Evolutionary conservation across 331 rosid species (phyloP).

Genomic region (Acacia concinna): DNA sequence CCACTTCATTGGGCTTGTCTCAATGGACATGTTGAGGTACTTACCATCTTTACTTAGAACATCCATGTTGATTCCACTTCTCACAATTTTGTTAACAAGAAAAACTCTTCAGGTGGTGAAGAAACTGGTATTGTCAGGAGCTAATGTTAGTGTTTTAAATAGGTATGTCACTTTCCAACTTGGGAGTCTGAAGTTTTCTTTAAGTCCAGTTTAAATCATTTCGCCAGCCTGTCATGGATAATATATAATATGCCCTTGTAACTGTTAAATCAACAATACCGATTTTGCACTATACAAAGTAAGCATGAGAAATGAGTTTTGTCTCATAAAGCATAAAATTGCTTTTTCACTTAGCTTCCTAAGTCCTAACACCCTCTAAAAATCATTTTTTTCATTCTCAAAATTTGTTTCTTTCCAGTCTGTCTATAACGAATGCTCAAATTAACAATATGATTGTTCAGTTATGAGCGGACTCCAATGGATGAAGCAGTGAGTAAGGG

Average conservation of each 20-base stretch:
- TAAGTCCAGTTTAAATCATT: slow-evolving; percentile 11
- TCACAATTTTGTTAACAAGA: slow-evolving; percentile 11
- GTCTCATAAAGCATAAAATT: no score
- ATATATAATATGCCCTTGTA: not conserved
- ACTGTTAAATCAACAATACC: not conserved
- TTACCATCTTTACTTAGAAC: not conserved
- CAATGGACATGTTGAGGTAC: slow-evolving; percentile 88
- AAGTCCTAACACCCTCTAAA: no score
- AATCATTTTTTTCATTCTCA: not conserved
- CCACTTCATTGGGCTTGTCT: slow-evolving; percentile 98
- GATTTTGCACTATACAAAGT: no score
- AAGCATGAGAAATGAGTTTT: no score
- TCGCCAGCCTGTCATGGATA: not conserved
- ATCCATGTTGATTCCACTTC: not conserved
- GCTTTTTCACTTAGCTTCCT: no score
- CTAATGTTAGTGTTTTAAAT: slow-evolving; percentile 64
- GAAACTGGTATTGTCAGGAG: slow-evolving; percentile 84
- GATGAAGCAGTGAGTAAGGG: slow-evolving; percentile 79
- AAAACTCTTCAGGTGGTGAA: slow-evolving; percentile 63
- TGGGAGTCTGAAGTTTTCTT: not conserved
- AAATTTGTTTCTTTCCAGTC: not conserved
- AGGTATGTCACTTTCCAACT: slow-evolving; percentile 39
- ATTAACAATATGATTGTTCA: slow-evolving; percentile 37
- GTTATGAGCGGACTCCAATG: slow-evolving; percentile 86
- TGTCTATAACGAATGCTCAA: not conserved